Evolutionary conservation across 2,329 filamentous ascomycete genomes (phyloP), one percentile per base, ranked within the genome.

Genomic region (Neophaeococcomyces aloes): DNA sequence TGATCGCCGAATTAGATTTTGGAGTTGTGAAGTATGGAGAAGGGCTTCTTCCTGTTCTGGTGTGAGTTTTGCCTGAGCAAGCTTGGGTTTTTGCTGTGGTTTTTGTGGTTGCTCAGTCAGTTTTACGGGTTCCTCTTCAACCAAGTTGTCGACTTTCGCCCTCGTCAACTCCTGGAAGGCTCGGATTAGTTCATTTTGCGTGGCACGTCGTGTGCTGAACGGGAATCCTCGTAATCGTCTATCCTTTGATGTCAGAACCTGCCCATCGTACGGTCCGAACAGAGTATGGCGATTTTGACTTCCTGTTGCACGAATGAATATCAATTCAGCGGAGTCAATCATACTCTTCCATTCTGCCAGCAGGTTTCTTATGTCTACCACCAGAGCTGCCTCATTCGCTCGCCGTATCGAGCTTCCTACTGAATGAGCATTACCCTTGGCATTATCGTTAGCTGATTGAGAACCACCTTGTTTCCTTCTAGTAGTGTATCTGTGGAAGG

Each of bases 401-500:
- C 91, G 77, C 66, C 91, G 81, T 45, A 98, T 68, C 34, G 79
- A 84, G 1, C 91, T 85, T 61, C 93, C 91, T 6, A 88, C 93
- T 3, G 91, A 96, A 63, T 96, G 87, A 0, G 91, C 91, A 36
- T 83, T 81, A 11, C 91, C 89, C 59, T 94, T 94, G n/a, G 88
- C 78, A 48, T 86, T 83, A 61, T 98, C 91, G 61, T 87, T 96
- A 21, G 89, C 82, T 2, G 88, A 93, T 61, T 98, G 91, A 8
- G 87, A 81, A 32, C 93, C 91, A 70, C 91, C 91, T 62, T 98
- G 91, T 62, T 98, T 98, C 53, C 91, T 76, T 52, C 91, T 75
- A 4, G 91, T 98, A 0, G 93, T 98, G 60, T 98, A 98, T 45
- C 91, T 77, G 62, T 98, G 93, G 62, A 96, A 98, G 0, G 89